A percentile compares a stretch with the other conserved stretches of the same genome.
Evolutionary conservation across 2,329 filamentous ascomycete species (phyloP).

Genomic region (Escovopsis sp.): DNA sequence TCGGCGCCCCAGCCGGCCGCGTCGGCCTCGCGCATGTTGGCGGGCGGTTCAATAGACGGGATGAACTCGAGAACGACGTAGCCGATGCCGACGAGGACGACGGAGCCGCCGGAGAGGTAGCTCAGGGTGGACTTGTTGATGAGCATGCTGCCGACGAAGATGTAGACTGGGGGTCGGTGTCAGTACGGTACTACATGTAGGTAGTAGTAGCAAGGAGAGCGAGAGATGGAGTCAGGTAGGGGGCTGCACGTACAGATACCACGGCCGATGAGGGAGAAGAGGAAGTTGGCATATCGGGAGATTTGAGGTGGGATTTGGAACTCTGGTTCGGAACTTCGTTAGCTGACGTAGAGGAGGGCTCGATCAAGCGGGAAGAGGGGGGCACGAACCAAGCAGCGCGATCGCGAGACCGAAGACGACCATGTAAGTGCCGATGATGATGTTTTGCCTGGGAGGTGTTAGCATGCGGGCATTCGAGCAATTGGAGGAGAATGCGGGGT

Average conservation of each 20-base stretch:
- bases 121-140: slow-evolving; percentile 52
- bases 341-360: background rate
- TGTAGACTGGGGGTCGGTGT: no score
- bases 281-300: slow-evolving; percentile 86
- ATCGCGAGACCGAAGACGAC: slow-evolving; percentile 78
- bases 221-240: no score
- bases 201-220: no score
- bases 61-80: slow-evolving; percentile 67
- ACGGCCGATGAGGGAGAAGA: slow-evolving; percentile 93
- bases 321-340: slow-evolving; percentile 32
- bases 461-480: background rate
- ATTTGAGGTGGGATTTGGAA: slow-evolving; percentile 92
- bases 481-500: background rate
- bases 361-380: background rate
- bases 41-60: slow-evolving; percentile 63
- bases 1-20: slow-evolving; percentile 57
- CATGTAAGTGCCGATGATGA: slow-evolving; percentile 75
- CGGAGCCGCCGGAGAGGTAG: slow-evolving; percentile 60
- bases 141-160: slow-evolving; percentile 82
- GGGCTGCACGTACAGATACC: slow-evolving; percentile 61
- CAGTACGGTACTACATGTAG: no score
- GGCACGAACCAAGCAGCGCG: slow-evolving; percentile 41
- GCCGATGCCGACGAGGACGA: slow-evolving; percentile 62
- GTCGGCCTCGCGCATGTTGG: slow-evolving; percentile 69
- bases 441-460: slow-evolving; percentile 16